Evolutionary conservation across 345 rosid species (phyloP).

Genomic region (Schrenkiella parvula): DNA sequence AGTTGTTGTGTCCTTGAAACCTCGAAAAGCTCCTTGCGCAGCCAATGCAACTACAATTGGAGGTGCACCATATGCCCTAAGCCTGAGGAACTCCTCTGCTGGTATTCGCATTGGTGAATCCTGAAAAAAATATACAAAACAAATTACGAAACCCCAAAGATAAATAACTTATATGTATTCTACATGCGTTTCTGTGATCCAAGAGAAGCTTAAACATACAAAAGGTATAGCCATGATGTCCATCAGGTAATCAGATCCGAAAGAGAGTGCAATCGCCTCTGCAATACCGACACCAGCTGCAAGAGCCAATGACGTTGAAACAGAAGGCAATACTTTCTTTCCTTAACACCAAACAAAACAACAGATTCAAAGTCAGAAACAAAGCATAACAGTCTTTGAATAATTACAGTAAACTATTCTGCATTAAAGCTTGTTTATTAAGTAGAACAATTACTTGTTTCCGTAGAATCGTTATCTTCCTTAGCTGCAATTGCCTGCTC

Average conservation of each 20-base stretch:
- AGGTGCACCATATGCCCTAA: constrained; percentile 89
- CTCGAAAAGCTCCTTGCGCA: constrained; percentile 93
- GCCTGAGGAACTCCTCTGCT: constrained; percentile 71
- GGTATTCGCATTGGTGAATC: constrained; percentile 88
- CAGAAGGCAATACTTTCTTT: constrained; percentile 65
- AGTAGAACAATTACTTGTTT: constrained; percentile 20
- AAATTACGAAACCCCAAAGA: not conserved
- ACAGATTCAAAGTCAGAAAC: not conserved
- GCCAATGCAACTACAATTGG: constrained; percentile 93
- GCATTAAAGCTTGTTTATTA: not conserved
- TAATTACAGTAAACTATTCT: not conserved
- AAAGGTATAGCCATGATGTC: constrained; percentile 91
- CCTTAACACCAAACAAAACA: constrained; percentile 5
- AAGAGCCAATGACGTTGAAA: constrained; percentile 74
- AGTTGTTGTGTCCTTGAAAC: constrained; percentile 87
- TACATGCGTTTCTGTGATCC: not conserved
- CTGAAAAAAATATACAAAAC: constrained; percentile 32
- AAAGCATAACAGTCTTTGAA: not conserved
- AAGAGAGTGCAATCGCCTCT: constrained; percentile 69
- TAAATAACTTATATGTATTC: not conserved
- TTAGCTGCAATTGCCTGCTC: constrained; percentile 54
- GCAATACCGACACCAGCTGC: constrained; percentile 79
- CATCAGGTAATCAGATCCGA: constrained; percentile 76
- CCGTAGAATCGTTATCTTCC: constrained; percentile 7
- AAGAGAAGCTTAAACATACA: constrained; percentile 51